phyloP scores from a whole-genome alignment of 257 asterid genomes.

The Solanum peruvianum region DNA sequence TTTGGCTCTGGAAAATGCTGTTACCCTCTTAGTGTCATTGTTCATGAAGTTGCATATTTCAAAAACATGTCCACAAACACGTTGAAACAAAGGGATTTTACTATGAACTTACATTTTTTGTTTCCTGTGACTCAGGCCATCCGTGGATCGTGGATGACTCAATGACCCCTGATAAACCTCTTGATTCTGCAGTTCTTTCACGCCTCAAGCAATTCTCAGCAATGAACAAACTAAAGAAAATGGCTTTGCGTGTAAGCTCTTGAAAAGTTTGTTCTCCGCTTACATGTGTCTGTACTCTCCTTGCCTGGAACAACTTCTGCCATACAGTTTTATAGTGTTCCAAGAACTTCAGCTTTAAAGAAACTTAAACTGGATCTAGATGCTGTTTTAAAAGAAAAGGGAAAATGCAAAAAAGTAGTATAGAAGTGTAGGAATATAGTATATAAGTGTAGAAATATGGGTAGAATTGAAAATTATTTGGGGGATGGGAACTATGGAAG shows the following conservation, averaged over 20 bases:
- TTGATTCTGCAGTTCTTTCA: slow-evolving; percentile 87
- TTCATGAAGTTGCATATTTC: neutral
- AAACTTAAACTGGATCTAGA: neutral
- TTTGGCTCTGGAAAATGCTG: neutral
- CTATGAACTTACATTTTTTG: neutral
- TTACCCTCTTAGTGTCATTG: neutral
- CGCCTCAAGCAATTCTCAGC: slow-evolving; percentile 97
- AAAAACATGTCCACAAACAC: neutral
- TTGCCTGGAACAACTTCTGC: neutral
- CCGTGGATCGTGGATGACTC: slow-evolving; percentile 94
- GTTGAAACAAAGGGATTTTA: neutral
- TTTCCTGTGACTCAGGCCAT: slow-evolving; percentile 44
- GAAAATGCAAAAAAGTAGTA: neutral
- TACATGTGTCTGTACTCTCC: neutral
- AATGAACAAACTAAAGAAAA: slow-evolving; percentile 94
- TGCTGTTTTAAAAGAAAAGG: neutral
- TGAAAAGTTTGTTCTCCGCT: neutral
- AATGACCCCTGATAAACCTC: slow-evolving; percentile 92
- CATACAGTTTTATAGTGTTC: neutral
- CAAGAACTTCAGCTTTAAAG: neutral
- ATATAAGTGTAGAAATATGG: neutral
- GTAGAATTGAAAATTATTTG: neutral
- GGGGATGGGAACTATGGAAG: neutral
- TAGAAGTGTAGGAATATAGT: neutral
- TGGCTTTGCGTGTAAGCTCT: slow-evolving; percentile 85